phyloP scores from a whole-genome alignment of 2,329 filamentous ascomycete species.

The Botryotinia globosa region DNA sequence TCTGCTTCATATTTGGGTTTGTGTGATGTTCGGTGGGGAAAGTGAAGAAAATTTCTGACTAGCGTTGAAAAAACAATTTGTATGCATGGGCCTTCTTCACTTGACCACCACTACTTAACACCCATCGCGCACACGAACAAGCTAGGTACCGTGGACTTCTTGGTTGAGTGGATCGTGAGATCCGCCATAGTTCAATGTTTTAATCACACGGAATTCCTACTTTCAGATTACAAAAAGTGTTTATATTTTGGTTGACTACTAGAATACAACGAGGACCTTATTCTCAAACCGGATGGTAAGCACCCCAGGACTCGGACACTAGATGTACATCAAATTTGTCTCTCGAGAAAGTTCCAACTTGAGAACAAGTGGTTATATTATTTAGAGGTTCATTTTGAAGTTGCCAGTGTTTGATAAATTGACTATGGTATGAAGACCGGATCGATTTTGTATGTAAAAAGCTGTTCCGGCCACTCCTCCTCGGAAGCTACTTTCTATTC shows the following conservation, averaged over 20 bases:
- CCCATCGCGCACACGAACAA: neutral
- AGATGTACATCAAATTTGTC: neutral
- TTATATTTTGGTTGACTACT: neutral
- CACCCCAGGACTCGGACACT: neutral
- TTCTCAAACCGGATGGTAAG: neutral
- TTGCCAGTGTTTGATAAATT: neutral
- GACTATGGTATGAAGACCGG: neutral
- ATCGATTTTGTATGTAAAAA: neutral
- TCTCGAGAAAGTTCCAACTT: neutral
- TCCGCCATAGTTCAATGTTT: neutral
- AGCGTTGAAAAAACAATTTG: neutral
- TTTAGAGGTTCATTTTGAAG: neutral
- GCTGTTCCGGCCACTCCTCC: neutral
- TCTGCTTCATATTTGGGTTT: neutral
- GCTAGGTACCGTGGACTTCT: too few species aligned
- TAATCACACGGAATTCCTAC: too few species aligned
- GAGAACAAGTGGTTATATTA: neutral
- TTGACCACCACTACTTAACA: neutral
- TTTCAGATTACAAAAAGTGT: neutral
- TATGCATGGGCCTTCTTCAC: neutral
- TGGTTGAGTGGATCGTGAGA: neutral
- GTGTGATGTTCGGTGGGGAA: neutral
- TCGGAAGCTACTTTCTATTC: neutral
- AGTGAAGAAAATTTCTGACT: constrained; percentile 3
- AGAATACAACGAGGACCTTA: neutral